Base-by-base conservation (phyloP, 306 rosid genomes). In the Quercus engelmannii region DNA sequence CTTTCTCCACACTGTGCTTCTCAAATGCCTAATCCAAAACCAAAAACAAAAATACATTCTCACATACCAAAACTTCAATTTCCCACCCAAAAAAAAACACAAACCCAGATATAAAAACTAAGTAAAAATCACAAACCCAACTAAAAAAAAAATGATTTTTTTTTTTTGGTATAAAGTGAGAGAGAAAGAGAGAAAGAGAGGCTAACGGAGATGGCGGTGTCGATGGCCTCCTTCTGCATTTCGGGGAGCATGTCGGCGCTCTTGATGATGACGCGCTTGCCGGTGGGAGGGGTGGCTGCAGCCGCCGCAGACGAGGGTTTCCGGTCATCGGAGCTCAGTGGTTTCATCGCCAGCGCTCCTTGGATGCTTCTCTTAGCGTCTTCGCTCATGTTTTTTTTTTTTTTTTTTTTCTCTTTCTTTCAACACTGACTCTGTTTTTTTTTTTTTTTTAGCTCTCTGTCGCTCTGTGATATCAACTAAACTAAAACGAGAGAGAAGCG, bases 241-340 rank as follows among this genome's bases (percentile, higher is more conserved):
- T 94, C 93, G 23, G 91, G 86, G 26, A 85, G 84, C 98, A 94
- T 94, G 71, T 94, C 98, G 21, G 98, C 98, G 56, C 96, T 94
- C 85, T 94, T 94, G 74, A 94, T 89, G 73, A 94, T 88, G 73
- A 94, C 90, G 63, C 90, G 91, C 89, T 91, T 92, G 4, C 90
- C 58, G 0, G 85, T 74, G 11, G 75, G 69, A 12, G 80, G 79
- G 2, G 78, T 83, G 0, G 91, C 55, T 12, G 85, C 64, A 3
- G 84, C 41, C 3, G 84, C 76, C 55, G 92, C 76, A 33, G 92
- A 70, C 25, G 87, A 79, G 49, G 92, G 92, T 52, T 89, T 92
- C 74, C 96, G 89, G 77, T 90, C 98, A 74, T 92, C 98, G 71
- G 93, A 80, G 75, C 12, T 84, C 25, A 86, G 80, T 23, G 87